These are phyloP conservation scores for Trichoderma atrobrunneum DNA, from an alignment of 2,329 filamentous ascomycete species.

Conservation along the genomic window DNA sequence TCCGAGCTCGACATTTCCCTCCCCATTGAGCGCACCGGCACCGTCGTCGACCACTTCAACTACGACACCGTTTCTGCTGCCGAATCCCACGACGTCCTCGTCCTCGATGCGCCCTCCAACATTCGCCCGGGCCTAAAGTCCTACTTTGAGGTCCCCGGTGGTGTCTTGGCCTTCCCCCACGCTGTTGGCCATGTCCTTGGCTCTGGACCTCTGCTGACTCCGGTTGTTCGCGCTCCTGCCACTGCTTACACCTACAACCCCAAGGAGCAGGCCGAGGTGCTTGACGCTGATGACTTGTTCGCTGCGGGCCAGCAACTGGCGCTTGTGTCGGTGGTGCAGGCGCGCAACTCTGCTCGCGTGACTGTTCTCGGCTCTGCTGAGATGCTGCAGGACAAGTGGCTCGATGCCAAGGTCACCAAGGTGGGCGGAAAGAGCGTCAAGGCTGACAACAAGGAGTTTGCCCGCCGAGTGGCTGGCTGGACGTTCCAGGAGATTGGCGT, in stretches of 20 bases:
- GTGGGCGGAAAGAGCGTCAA: constrained; percentile 50
- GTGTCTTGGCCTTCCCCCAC: constrained; percentile 75
- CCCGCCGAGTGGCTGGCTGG: constrained; percentile 85
- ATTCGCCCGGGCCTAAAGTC: constrained; percentile 68
- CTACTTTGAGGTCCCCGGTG: constrained; percentile 61
- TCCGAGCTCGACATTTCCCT: constrained; percentile 85
- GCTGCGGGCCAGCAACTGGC: constrained; percentile 79
- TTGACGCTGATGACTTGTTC: constrained; percentile 73
- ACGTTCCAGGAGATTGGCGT: constrained; percentile 93
- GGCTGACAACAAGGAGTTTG: constrained; percentile 81
- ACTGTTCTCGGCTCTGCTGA: constrained; percentile 82
- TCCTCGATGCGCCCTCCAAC: constrained; percentile 66
- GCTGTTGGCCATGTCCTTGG: constrained; percentile 80
- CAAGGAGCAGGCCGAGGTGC: constrained; percentile 71
- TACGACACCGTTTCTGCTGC: constrained; percentile 74
- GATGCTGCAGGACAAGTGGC: constrained; percentile 85
- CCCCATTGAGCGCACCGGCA: constrained; percentile 77
- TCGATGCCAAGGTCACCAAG: constrained; percentile 73
- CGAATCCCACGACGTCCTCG: constrained; percentile 84
- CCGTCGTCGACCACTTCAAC: constrained; percentile 94
- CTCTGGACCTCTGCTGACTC: constrained; percentile 70
- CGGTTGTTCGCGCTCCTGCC: constrained; percentile 75
- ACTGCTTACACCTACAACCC: constrained; percentile 94
- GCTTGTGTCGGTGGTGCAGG: constrained; percentile 83
- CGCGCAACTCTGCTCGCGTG: constrained; percentile 88